Conservation (phyloP, 139 green algal species). For the Chlorella sp. region DNA sequence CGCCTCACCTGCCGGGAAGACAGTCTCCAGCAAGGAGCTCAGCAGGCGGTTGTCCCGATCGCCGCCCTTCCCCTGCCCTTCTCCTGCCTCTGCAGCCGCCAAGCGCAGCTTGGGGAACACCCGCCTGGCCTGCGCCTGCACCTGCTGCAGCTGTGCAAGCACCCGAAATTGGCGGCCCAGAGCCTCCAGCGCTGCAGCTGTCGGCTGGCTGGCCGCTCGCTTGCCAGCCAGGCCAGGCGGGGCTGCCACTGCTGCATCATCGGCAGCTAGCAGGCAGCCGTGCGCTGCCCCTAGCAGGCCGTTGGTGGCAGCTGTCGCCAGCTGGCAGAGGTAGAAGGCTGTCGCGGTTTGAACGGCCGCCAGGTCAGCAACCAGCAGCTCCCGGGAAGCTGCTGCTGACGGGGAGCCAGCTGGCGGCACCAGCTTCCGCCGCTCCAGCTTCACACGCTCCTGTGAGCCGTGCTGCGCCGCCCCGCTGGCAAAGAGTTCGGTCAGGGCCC, state of each 20-base stretch:
- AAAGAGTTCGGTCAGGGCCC: neutral
- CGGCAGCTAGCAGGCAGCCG: neutral
- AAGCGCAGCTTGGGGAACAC: neutral
- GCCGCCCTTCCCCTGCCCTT: too few relatives aligned
- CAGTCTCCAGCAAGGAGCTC: neutral
- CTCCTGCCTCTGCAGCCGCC: neutral
- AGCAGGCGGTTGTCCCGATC: too few relatives aligned
- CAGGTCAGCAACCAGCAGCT: neutral
- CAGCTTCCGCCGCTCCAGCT: neutral
- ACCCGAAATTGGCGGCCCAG: neutral
- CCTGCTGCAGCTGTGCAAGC: neutral
- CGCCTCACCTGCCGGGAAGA: neutral
- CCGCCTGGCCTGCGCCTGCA: neutral
- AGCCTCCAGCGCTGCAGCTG: neutral
- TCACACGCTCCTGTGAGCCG: neutral
- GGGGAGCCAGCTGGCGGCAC: neutral
- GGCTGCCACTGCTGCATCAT: neutral
- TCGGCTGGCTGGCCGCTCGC: neutral
- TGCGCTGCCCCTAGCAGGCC: neutral
- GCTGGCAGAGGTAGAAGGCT: slow-evolving; percentile 5
- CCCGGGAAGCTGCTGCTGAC: neutral
- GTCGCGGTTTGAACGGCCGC: neutral
- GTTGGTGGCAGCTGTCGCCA: neutral
- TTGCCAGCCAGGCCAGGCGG: neutral
- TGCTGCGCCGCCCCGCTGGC: neutral